phyloP scores from a whole-genome alignment of 1,284 basidiomycete genomes.

The Ganoderma boninense region DNA sequence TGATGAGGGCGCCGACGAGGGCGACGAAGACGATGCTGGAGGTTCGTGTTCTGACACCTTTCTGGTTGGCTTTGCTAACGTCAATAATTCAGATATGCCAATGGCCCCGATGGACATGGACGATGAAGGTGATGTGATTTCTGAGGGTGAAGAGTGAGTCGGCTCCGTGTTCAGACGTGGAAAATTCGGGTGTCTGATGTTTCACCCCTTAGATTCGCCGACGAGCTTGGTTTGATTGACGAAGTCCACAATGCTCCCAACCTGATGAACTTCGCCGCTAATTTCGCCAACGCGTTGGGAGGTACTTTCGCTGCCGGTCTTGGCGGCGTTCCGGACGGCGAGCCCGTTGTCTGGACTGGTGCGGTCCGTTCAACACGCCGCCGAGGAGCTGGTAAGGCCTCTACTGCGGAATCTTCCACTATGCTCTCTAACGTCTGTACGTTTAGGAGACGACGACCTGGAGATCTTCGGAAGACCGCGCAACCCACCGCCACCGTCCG shows the following conservation, averaged over 20 bases:
- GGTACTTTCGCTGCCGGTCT: constrained; percentile 35
- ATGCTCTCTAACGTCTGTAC: neutral
- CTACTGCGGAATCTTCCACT: neutral
- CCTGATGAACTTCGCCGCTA: constrained; percentile 63
- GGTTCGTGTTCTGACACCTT: constrained; percentile 38
- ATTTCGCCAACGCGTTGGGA: constrained; percentile 50
- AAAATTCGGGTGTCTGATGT: constrained; percentile 11
- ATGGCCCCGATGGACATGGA: constrained; percentile 47
- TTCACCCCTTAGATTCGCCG: constrained; percentile 50
- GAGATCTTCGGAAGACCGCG: constrained; percentile 72
- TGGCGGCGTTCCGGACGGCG: constrained; percentile 47
- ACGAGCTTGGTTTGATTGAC: constrained; percentile 56
- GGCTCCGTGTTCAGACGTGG: constrained; percentile 26
- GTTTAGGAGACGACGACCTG: constrained; percentile 57
- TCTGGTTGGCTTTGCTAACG: too few species aligned
- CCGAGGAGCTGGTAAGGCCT: constrained; percentile 55
- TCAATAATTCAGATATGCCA: constrained; percentile 27
- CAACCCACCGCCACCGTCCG: constrained; percentile 54
- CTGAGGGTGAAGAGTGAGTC: constrained; percentile 74
- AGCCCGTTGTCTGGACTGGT: constrained; percentile 57
- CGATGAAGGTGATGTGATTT: constrained; percentile 71
- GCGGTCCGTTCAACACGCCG: constrained; percentile 54
- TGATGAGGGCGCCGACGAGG: constrained; percentile 54
- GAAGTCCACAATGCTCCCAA: constrained; percentile 49
- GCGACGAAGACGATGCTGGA: constrained; percentile 49